Evolutionary conservation across 768 basidiomycete species (phyloP).

Genomic region (Leccinum truebloodii): DNA sequence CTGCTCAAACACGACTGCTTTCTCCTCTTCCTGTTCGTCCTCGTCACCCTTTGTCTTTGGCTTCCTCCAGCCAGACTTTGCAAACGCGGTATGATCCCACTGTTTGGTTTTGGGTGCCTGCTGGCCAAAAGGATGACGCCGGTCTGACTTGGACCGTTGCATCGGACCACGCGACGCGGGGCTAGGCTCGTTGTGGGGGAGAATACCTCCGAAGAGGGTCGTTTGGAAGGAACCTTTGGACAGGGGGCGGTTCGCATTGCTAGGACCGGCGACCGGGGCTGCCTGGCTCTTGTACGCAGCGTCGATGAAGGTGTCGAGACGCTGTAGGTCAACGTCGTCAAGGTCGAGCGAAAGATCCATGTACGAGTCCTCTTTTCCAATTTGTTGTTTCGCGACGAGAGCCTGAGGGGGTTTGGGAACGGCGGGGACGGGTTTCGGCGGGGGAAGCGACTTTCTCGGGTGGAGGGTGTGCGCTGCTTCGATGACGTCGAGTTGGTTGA

Average conservation of each 20-base stretch:
- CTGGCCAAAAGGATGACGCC: constrained; percentile 47
- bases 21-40: constrained; percentile 58
- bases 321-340: constrained; percentile 49
- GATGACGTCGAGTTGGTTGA: constrained; percentile 67
- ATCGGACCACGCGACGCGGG: constrained; percentile 35
- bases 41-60: constrained; percentile 55
- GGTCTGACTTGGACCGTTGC: constrained; percentile 44
- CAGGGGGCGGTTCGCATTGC: constrained; percentile 23
- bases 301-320: constrained; percentile 53
- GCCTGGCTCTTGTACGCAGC: constrained; percentile 45
- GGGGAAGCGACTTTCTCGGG: constrained; percentile 5
- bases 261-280: constrained; percentile 43
- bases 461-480: constrained; percentile 53
- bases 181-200: constrained; percentile 36
- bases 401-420: constrained; percentile 14
- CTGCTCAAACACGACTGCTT: constrained; percentile 69
- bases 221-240: constrained; percentile 54
- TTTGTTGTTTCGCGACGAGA: constrained; percentile 2
- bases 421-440: constrained; percentile 32
- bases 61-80: constrained; percentile 72
- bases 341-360: constrained; percentile 59
- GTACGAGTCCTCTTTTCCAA: constrained; percentile 45
- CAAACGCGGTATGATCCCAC: constrained; percentile 91
- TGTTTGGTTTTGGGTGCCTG: constrained; percentile 69
- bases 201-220: constrained; percentile 65